Conservation (phyloP, 1,139 yeast genomes). For the Lodderomyces beijingensis region DNA sequence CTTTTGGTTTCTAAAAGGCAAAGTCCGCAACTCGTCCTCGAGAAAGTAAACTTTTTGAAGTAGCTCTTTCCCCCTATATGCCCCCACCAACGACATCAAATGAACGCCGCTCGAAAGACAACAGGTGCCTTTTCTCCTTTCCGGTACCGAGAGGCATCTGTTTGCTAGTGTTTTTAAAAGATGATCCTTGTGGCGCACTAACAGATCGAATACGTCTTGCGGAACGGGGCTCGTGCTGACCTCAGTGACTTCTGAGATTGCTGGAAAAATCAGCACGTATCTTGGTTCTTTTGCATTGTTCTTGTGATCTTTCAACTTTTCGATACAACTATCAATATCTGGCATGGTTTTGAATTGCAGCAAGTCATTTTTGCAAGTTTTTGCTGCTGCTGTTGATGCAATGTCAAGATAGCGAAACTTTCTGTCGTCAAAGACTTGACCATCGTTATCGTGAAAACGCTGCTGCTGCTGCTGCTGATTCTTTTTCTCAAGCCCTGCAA, state of each 20-base stretch:
- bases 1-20: constrained; percentile 31
- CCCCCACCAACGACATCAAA: constrained; percentile 23
- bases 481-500: too few relatives aligned
- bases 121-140: constrained; percentile 3
- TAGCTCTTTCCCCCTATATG: constrained; percentile 18
- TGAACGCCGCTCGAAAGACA: constrained; percentile 16
- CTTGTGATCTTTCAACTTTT: neutral
- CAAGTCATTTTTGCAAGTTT: neutral
- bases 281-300: constrained; percentile 4
- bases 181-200: constrained; percentile 17
- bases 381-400: neutral
- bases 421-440: neutral
- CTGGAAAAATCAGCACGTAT: constrained; percentile 15
- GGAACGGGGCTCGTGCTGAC: neutral
- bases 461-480: neutral
- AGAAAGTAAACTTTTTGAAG: constrained; percentile 25
- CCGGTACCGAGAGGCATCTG: constrained; percentile 8
- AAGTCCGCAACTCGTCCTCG: constrained; percentile 30
- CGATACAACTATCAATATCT: too few relatives aligned
- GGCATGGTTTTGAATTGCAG: neutral
- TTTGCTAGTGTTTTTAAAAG: constrained; percentile 11
- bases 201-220: neutral
- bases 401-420: neutral
- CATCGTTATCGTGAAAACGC: neutral
- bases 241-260: constrained; percentile 10